Evolutionary conservation across 176 grass and related monocot species (phyloP), one percentile per base, ranked within the genome.

Genomic region (Oryza glumipatula): DNA sequence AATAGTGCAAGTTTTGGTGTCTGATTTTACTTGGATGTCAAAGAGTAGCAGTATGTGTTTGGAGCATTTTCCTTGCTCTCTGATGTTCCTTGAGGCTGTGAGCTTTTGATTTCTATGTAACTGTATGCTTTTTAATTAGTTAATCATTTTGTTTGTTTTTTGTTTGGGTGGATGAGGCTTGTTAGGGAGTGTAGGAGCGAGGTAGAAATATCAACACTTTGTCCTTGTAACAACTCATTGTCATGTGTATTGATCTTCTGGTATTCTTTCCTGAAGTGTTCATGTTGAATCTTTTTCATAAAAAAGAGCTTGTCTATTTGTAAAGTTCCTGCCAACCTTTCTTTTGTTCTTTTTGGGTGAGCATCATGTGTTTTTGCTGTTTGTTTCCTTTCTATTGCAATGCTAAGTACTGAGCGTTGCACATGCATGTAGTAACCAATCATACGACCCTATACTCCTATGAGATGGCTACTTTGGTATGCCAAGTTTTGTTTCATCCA

Each of bases 381-480:
- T n/a, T 22, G 5, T 45, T 8, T n/a, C 49, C 49, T 15, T n/a
- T 23, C 58, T 9, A 10, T 23, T 23, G 21, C 58, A 10, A 23
- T 63, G 58, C 19, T 63, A 23, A 63, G 2, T 67, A 30, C 44
- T 67, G 44, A 13, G 9, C 24, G 51, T 36, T 66, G 60, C 72
- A 76, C 60, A 26, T 76, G 26, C 14, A 52, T 30, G 66, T 67
- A 19, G 43, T 47, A 65, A 48, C 17, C 11, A 74, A 17, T 56
- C 45, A 7, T 76, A 36, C n/a, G 9, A 64, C n/a, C 54, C 54
- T 58, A 58, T 58, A 58, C 19, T 65, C 56, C 38, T 47, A 44
- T 39, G 60, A 67, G 30, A 76, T 84, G 8, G 36, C 28, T 38
- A 84, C 30, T 52, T 74, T 76, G 82, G 72, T 11, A 7, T 38